phyloP scores from a whole-genome alignment of 805 yeast species.

The Maudiozyma saulgeensis region DNA sequence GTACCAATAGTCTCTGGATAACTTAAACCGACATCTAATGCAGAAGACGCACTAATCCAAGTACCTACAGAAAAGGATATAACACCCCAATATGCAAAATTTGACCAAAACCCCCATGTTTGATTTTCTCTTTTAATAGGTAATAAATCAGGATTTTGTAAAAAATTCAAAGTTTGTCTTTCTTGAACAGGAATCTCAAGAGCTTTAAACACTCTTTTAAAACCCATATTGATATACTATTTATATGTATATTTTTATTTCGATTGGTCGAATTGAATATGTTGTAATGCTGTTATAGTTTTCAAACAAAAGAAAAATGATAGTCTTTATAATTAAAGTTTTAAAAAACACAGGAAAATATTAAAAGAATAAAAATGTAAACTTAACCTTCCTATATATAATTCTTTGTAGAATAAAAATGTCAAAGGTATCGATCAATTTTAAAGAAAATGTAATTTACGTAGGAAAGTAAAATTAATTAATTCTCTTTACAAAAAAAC shows the following conservation, averaged over 20 bases:
- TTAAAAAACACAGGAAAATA: neutral
- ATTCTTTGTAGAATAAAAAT: too few species aligned
- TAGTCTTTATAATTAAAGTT: too few species aligned
- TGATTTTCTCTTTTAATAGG: conserved; percentile 23
- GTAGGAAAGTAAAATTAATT: too few species aligned
- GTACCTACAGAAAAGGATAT: conserved; percentile 38
- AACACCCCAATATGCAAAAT: conserved; percentile 38
- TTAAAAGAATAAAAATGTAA: too few species aligned
- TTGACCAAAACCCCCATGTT: conserved; percentile 33
- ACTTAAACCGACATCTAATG: conserved; percentile 36
- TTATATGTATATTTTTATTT: too few species aligned
- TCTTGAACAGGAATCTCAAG: conserved; percentile 28
- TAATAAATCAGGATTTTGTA: conserved; percentile 29
- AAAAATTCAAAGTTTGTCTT: conserved; percentile 23
- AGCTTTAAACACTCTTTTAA: conserved; percentile 4
- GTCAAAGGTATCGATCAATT: too few species aligned
- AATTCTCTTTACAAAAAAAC: too few species aligned
- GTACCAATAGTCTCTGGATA: conserved; percentile 39
- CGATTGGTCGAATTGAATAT: neutral
- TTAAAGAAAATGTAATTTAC: too few species aligned
- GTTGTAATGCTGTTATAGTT: neutral
- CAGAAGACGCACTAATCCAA: conserved; percentile 38
- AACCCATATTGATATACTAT: neutral
- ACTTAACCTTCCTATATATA: too few species aligned
- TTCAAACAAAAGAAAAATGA: neutral